Base-by-base conservation (phyloP, 2,329 filamentous ascomycete species). In the Fusarium dlaminii region DNA sequence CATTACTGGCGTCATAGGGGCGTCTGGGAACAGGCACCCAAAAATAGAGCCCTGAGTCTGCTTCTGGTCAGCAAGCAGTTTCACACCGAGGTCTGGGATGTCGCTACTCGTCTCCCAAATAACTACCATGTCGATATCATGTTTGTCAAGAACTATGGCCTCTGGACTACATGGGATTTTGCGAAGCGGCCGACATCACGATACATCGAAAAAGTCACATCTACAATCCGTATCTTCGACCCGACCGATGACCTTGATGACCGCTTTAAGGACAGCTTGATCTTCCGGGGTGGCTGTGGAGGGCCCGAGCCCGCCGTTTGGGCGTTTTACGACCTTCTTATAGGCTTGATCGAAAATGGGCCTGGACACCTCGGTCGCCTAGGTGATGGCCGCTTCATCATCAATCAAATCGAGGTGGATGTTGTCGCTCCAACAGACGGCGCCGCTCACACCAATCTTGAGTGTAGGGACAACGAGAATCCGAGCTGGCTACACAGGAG, bases 121-220 rank as follows among this genome's bases (percentile, higher is more conserved):
- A 13, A n/a, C 4, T 71, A 64, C 11, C 37, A 74, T 6, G 57
- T 74, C 18, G 66, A 74, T 15, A 40, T 74, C 15, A 74, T 71
- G 61, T 51, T 71, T 18, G 37, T 74, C 1, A 71, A 71, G 8
- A 17, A 54, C 14, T 30, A 36, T 12, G 66, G 71, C 4, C 27
- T 71, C 1, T 74, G 58, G 70, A 34, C 58, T 0, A 71, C 70
- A 2, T 74, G 58, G 62, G 15, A 43, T 9, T 17, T 73, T 5
- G 30, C 24, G 2, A 66, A 60, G 27, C 45, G 13, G 1, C 71
- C 70, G 1, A n/a, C 9, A 5, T 57, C 57, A 14, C 32, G 40
- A 11, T 55, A 70, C n/a, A 43, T 73, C 12, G 37, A 67, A 18
- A 57, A 45, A 20, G 17, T 74, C 4, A 42, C 42, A 6, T 51